Base-by-base conservation (phyloP, 768 basidiomycete genomes). In the Boletus sp. region DNA sequence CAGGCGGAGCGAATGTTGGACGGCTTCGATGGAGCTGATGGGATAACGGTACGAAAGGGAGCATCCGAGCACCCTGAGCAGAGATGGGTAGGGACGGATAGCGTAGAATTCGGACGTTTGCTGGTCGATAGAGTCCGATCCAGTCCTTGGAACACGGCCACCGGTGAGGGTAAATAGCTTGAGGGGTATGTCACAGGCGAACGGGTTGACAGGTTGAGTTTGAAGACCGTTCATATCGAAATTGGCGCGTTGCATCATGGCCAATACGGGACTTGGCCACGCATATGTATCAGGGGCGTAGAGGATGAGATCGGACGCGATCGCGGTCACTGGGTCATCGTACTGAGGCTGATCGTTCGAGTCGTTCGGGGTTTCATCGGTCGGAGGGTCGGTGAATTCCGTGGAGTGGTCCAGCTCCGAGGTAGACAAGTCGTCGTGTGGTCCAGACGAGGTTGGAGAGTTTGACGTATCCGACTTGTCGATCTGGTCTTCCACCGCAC, bases 201-300 rank as follows among this genome's bases (percentile, higher is more conserved):
- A n/a, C 17, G 40, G 33, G 33, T 54, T 0, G 47, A 67, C 24
- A 7, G 46, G 47, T 12, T 29, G 36, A 2, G 36, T 18, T 5
- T 9, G 5, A 8, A 30, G 44, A 1, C 54, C 51, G 0, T 12
- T 0, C 4, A 1, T 2, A 9, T 66, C 65, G 17, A 64, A 3
- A 0, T 0, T 12, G 30, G 58, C 54, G 24, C 65, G 62, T 37
- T 37, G 11, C 8, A 67, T 50, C 33, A 66, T 58, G 36, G 14
- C 3, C 56, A 58, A 2, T 9, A 61, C 28, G 20, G 65, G 65
- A 20, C 46, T 64, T 15, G 65, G 65, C 40, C 24, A n/a, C 7
- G 46, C 61, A 28, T 61, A 67, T 4, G 29, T 12, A 1, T 33
- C 11, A n/a, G 1, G 32, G 5, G 11, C 29, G 32, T 59, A 49